These are phyloP conservation scores for Solanum corneliomulleri DNA, from an alignment of 257 asterid species.

Conservation along the genomic window DNA sequence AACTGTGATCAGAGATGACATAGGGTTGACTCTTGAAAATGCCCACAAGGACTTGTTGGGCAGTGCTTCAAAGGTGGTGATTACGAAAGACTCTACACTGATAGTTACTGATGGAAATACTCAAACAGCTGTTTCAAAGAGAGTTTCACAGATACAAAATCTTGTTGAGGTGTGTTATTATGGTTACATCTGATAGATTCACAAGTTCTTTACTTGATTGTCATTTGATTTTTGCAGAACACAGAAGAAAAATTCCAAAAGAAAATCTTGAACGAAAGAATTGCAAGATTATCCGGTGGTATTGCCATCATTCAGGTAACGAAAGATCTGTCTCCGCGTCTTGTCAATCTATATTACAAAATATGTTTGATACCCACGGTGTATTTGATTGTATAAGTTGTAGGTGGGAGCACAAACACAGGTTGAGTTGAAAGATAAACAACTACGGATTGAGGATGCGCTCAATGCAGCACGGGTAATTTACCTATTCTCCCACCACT, in stretches of 20 bases:
- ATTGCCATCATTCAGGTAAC: slow-evolving; percentile 73
- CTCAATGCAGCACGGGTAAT: slow-evolving; percentile 86
- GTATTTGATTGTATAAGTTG: background rate
- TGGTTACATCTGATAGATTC: background rate
- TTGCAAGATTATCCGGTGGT: slow-evolving; percentile 75
- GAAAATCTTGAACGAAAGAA: slow-evolving; percentile 59
- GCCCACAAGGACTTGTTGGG: slow-evolving; percentile 54
- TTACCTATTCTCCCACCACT: background rate
- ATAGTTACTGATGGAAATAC: slow-evolving; percentile 65
- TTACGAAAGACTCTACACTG: slow-evolving; percentile 65
- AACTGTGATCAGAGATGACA: slow-evolving; percentile 72
- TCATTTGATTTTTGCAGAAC: slow-evolving; percentile 31
- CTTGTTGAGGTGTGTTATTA: slow-evolving; percentile 52
- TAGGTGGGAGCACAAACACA: slow-evolving; percentile 89
- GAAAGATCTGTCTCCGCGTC: background rate
- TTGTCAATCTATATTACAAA: background rate
- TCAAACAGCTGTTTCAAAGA: slow-evolving; percentile 38
- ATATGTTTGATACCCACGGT: background rate
- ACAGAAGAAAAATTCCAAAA: slow-evolving; percentile 62
- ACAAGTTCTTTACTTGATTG: too few relatives aligned
- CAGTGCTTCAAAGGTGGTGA: slow-evolving; percentile 57
- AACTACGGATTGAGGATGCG: slow-evolving; percentile 77
- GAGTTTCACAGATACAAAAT: slow-evolving; percentile 52
- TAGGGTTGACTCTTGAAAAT: slow-evolving; percentile 56
- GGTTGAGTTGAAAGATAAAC: slow-evolving; percentile 76